Evolutionary conservation across 2,329 filamentous ascomycete species (phyloP).

Genomic region (Colletotrichum spaethianum): DNA sequence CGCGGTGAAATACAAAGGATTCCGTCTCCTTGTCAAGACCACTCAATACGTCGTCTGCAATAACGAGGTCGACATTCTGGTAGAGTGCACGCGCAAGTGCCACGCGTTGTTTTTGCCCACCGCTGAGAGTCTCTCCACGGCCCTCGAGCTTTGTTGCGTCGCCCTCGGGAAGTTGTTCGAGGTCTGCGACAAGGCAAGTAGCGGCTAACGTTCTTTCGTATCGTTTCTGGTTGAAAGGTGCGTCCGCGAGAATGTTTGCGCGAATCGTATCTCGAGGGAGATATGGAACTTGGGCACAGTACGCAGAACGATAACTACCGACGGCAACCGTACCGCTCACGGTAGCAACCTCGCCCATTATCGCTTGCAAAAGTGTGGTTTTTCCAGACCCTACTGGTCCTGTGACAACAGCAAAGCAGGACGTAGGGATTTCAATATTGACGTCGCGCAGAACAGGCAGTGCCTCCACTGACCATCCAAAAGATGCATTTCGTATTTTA

Average conservation of each 20-base stretch:
- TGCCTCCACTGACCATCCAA: background rate
- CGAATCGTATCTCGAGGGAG: slow-evolving; percentile 52
- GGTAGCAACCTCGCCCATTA: slow-evolving; percentile 50
- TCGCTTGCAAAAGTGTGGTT: slow-evolving; percentile 53
- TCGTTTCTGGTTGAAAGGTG: slow-evolving; percentile 48
- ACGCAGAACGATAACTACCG: slow-evolving; percentile 43
- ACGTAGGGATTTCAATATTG: slow-evolving; percentile 40
- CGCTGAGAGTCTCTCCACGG: slow-evolving; percentile 57
- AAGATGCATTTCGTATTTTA: background rate
- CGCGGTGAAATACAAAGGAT: background rate
- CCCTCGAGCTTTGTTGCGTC: slow-evolving; percentile 56
- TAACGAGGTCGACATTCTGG: background rate
- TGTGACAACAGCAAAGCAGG: slow-evolving; percentile 51
- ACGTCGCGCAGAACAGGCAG: slow-evolving; percentile 11
- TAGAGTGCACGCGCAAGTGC: slow-evolving; percentile 21
- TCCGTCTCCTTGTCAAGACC: slow-evolving; percentile 11
- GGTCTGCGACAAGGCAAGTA: slow-evolving; percentile 50
- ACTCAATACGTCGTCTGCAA: slow-evolving; percentile 12
- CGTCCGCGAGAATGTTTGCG: slow-evolving; percentile 55
- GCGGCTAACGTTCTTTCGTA: slow-evolving; percentile 53
- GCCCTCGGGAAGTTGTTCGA: slow-evolving; percentile 50
- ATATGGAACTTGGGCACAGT: slow-evolving; percentile 51
- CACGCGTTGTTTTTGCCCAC: slow-evolving; percentile 56
- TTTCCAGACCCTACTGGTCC: slow-evolving; percentile 57
- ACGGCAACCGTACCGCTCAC: slow-evolving; percentile 39